These are phyloP conservation scores for Paraphoma sp. DNA, from an alignment of 2,329 filamentous ascomycete species.

Conservation along the genomic window DNA sequence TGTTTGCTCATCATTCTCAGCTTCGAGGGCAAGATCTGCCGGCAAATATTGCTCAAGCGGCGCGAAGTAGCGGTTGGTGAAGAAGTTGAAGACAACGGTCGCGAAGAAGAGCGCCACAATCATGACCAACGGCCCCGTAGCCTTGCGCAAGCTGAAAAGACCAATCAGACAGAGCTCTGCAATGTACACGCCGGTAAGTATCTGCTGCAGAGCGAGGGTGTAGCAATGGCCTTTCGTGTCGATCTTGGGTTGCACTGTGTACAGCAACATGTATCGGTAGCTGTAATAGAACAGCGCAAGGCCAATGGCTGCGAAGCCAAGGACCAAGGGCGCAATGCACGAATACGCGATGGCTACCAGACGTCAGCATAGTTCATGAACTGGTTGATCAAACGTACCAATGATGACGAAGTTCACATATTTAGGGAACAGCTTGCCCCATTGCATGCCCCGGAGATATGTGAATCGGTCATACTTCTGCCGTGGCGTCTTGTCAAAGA, in stretches of 20 bases:
- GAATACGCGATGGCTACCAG: slow-evolving; percentile 78
- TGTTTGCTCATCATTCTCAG: slow-evolving; percentile 34
- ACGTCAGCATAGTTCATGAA: slow-evolving; percentile 14
- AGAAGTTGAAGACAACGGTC: slow-evolving; percentile 42
- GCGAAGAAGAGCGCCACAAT: slow-evolving; percentile 37
- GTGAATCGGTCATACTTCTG: slow-evolving; percentile 47
- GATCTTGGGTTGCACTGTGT: slow-evolving; percentile 79
- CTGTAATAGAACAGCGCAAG: slow-evolving; percentile 84
- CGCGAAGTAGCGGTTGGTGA: slow-evolving; percentile 42
- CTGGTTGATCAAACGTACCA: slow-evolving; percentile 29
- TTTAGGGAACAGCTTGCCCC: slow-evolving; percentile 51
- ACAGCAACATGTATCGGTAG: slow-evolving; percentile 90
- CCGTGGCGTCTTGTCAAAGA: slow-evolving; percentile 75
- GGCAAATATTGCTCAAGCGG: slow-evolving; percentile 46
- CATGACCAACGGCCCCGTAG: slow-evolving; percentile 43
- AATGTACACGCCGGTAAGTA: slow-evolving; percentile 84
- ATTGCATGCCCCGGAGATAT: slow-evolving; percentile 41
- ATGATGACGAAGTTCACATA: slow-evolving; percentile 51
- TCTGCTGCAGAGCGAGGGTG: slow-evolving; percentile 84
- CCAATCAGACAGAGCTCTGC: slow-evolving; percentile 84
- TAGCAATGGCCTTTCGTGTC: slow-evolving; percentile 91
- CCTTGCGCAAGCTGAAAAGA: slow-evolving; percentile 65
- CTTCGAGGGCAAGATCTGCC: slow-evolving; percentile 34
- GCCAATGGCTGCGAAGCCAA: slow-evolving; percentile 81
- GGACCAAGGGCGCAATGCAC: slow-evolving; percentile 82